Conservation (phyloP, 306 rosid genomes). For the Mimosa pudica region DNA sequence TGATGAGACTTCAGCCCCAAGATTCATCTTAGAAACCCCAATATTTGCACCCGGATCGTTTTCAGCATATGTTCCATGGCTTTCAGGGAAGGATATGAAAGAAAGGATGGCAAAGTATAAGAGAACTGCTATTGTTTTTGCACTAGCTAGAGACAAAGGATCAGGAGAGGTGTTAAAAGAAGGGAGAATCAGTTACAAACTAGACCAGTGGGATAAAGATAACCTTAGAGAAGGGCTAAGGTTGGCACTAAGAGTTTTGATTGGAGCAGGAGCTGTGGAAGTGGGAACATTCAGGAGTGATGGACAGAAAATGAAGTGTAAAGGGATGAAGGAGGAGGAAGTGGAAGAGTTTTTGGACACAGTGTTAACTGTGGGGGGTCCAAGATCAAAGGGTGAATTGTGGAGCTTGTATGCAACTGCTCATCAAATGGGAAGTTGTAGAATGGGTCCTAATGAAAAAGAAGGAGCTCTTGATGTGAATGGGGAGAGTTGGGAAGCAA, state of each 20-base stretch:
- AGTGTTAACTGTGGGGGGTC: conserved; percentile 61
- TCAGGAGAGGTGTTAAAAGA: conserved; percentile 69
- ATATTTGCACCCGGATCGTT: conserved; percentile 74
- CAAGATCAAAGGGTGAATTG: conserved; percentile 53
- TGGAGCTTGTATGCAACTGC: conserved; percentile 60
- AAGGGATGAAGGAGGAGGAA: conserved; percentile 59
- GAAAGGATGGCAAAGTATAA: conserved; percentile 65
- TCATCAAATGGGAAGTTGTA: conserved; percentile 16
- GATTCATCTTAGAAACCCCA: conserved; percentile 69
- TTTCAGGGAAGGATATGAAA: conserved; percentile 69
- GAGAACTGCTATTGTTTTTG: conserved; percentile 74
- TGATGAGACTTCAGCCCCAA: conserved; percentile 45
- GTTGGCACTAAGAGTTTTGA: conserved; percentile 70
- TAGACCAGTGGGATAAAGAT: conserved; percentile 63
- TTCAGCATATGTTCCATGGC: conserved; percentile 73
- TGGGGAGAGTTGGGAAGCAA: conserved; percentile 94
- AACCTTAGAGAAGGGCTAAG: conserved; percentile 66
- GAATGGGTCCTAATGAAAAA: conserved; percentile 49
- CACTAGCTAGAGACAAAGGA: conserved; percentile 76
- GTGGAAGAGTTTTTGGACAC: conserved; percentile 77
- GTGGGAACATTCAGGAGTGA: conserved; percentile 94
- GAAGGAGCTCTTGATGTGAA: conserved; percentile 80
- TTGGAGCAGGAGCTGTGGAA: conserved; percentile 88
- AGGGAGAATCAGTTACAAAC: conserved; percentile 53
- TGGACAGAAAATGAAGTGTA: conserved; percentile 74